These are phyloP conservation scores for Xylaria polymorpha DNA, from an alignment of 2,329 filamentous ascomycete species.

Conservation along the genomic window DNA sequence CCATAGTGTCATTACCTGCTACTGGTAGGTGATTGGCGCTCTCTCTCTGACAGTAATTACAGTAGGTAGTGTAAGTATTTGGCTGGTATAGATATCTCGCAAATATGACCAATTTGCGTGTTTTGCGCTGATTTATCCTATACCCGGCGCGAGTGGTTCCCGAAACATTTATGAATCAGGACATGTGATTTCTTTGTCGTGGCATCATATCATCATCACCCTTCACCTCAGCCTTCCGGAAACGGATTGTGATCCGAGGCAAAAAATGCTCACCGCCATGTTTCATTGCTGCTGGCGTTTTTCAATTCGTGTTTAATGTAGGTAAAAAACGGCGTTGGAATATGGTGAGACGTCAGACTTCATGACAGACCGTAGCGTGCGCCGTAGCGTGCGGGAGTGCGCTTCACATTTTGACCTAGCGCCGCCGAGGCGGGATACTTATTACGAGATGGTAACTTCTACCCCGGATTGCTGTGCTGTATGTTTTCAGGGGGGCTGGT, in stretches of 20 bases:
- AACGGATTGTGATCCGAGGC: background rate
- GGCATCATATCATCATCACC: background rate
- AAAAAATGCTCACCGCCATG: background rate
- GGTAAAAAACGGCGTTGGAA: background rate
- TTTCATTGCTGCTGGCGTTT: background rate
- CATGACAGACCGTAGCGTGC: background rate
- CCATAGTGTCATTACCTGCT: background rate
- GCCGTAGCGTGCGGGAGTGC: background rate
- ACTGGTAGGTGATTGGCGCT: background rate
- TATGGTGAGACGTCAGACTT: background rate
- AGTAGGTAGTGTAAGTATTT: background rate
- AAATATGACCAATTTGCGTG: background rate
- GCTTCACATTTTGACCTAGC: background rate
- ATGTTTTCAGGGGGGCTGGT: background rate
- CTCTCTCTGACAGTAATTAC: too few relatives aligned
- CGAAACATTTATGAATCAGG: conserved; percentile 13
- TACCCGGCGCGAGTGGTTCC: background rate
- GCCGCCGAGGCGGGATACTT: background rate
- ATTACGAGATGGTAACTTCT: background rate
- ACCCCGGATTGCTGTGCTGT: background rate
- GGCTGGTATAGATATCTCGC: background rate
- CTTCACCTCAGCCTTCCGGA: background rate
- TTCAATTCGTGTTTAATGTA: background rate
- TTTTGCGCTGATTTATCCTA: background rate
- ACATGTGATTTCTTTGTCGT: background rate